Evolutionary conservation across 176 grass and related monocot species (phyloP), one percentile per base, ranked within the genome.

Genomic region (Leersia perrieri): DNA sequence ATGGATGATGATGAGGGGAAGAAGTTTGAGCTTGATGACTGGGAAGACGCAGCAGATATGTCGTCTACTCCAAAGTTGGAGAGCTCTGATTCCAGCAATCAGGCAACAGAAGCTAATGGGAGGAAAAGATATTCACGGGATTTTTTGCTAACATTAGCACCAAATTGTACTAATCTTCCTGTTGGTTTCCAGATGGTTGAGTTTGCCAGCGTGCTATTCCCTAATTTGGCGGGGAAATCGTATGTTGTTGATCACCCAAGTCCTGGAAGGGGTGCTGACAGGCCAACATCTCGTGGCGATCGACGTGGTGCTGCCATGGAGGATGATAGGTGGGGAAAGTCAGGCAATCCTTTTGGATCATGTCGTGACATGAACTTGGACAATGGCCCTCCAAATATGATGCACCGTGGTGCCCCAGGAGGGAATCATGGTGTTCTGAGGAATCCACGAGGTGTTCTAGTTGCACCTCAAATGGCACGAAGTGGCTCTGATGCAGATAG

Each of bases 1-100:
- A 68, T 66, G 72, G 70, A 42, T 30, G 85, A 85, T 58, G 92
- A 94, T 63, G 89, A 91, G 77, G 82, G 39, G 72, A 90, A 85
- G 76, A 92, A 89, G 78, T 77, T 80, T 47, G 94, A 94, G 72
- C 85, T 79, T 60, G 95, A 97, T 82, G 90, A 94, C 63, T 98
- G 95, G 95, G 95, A 98, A 80, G 89, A 98, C 90, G 95, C 89
- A 63, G 95, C 90, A 60, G 95, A 94, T 63, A 90, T 91, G 20
- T 92, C 90, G 20, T 92, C 90, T 40, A 92, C 89, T 80, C 87
- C 87, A 69, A 97, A 97, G 84, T 67, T 92, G 73, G 82, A 75
- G 73, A 70, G 61, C 61, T 66, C 75, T 40, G 70, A 86, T 16
- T 51, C 68, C 86, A 66, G 63, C 20, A 71, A 53, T 22, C 82